Conservation (phyloP, 495 filamentous ascomycete species). For the Aspergillus egyptiacus region DNA sequence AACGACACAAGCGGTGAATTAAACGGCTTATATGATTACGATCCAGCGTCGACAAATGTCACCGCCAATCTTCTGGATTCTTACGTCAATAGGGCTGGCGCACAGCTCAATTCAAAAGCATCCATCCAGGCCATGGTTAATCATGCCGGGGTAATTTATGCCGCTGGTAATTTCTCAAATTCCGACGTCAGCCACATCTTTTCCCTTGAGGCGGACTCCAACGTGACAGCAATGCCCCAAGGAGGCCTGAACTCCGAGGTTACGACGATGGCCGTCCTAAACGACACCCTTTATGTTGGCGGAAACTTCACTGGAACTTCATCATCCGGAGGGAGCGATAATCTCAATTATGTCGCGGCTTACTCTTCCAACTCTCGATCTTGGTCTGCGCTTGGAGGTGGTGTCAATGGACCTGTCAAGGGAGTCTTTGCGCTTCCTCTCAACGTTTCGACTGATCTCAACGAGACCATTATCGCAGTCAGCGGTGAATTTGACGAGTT, state of each 20-base stretch:
- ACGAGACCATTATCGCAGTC: conserved; percentile 69
- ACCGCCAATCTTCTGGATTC: conserved; percentile 64
- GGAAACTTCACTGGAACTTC: conserved; percentile 77
- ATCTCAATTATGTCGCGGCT: conserved; percentile 66
- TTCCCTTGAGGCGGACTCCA: conserved; percentile 54
- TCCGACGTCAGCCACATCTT: conserved; percentile 65
- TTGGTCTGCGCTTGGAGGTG: conserved; percentile 78
- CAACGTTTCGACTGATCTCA: conserved; percentile 65
- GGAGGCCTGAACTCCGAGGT: conserved; percentile 82
- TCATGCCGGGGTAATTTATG: conserved; percentile 57
- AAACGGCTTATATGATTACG: conserved; percentile 88
- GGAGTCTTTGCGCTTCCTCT: conserved; percentile 69
- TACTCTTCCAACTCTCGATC: conserved; percentile 62
- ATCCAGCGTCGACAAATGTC: conserved; percentile 52
- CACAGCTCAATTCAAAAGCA: conserved; percentile 57
- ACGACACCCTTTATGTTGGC: conserved; percentile 68
- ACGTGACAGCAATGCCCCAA: conserved; percentile 54
- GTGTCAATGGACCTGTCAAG: conserved; percentile 74
- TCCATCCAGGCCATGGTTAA: conserved; percentile 57
- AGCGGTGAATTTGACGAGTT: conserved; percentile 76
- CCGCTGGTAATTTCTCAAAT: conserved; percentile 80
- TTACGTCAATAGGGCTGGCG: conserved; percentile 65
- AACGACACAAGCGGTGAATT: conserved; percentile 49
- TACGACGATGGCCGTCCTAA: conserved; percentile 57
- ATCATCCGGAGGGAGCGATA: conserved; percentile 48